A percentile compares a stretch with the other conserved stretches of the same genome.
Conservation (phyloP, 1,139 yeast species). For the Candida sojae region DNA sequence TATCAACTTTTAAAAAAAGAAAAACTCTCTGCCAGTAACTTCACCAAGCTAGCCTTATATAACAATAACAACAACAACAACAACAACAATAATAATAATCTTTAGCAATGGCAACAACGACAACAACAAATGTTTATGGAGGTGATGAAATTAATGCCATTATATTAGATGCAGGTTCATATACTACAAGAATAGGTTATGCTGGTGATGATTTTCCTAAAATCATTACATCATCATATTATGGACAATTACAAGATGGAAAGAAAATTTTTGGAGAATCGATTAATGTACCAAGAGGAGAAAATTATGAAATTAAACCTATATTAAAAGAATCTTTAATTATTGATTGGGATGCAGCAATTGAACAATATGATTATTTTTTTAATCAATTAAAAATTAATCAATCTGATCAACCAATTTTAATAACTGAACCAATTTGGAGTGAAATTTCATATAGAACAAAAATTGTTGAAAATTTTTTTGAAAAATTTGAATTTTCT, state of each 20-base stretch:
- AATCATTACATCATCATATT: slow-evolving; percentile 68
- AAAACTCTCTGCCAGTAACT: no score
- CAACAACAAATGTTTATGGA: slow-evolving; percentile 37
- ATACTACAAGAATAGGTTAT: slow-evolving; percentile 80
- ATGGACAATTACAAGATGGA: slow-evolving; percentile 19
- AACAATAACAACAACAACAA: no score
- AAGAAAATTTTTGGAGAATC: slow-evolving; percentile 52
- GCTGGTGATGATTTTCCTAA: slow-evolving; percentile 95
- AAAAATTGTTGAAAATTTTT: slow-evolving; percentile 71
- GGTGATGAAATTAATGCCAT: slow-evolving; percentile 88
- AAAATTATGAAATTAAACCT: slow-evolving; percentile 53
- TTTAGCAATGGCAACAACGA: slow-evolving; percentile 18
- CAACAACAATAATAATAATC: background rate
- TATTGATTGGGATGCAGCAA: slow-evolving; percentile 74
- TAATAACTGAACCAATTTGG: slow-evolving; percentile 88
- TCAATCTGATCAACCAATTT: slow-evolving; percentile 69
- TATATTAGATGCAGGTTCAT: slow-evolving; percentile 90
- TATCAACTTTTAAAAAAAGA: no score
- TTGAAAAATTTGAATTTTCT: slow-evolving; percentile 75
- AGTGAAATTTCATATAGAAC: slow-evolving; percentile 68
- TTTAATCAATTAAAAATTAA: slow-evolving; percentile 49
- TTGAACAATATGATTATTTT: slow-evolving; percentile 66
- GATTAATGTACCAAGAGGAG: slow-evolving; percentile 55
- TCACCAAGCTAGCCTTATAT: no score
- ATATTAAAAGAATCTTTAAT: slow-evolving; percentile 63